Evolutionary conservation across 1,284 basidiomycete species (phyloP).

Genomic region (Cryptococcus maquisensis): DNA sequence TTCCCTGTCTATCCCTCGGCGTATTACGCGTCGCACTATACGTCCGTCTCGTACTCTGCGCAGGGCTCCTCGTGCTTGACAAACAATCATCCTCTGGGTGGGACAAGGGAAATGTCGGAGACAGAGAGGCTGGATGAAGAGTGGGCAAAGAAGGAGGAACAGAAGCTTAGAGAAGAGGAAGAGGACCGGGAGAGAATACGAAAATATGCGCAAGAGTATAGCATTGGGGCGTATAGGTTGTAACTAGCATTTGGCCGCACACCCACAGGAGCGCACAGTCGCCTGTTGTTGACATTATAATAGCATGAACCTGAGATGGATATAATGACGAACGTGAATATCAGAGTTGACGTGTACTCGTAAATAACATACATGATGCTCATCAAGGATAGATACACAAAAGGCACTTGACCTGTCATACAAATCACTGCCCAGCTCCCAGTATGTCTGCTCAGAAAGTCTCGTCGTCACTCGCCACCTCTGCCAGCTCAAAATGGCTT

Average conservation of each 20-base stretch:
- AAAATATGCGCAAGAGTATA: background rate
- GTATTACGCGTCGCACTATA: background rate
- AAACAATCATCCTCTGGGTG: background rate
- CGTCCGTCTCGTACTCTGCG: background rate
- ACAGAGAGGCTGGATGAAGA: background rate
- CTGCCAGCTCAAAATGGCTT: constrained; percentile 28
- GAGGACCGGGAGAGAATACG: background rate
- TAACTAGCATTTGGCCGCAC: no score
- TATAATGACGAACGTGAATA: no score
- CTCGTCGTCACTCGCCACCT: constrained; percentile 17
- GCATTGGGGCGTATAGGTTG: no score
- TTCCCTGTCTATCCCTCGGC: background rate
- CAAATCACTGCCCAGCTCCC: background rate
- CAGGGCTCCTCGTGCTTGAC: background rate
- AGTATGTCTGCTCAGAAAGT: constrained; percentile 1
- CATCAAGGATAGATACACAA: no score
- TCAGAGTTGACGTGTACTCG: no score
- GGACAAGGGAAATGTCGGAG: background rate
- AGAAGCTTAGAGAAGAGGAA: background rate
- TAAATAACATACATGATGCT: no score
- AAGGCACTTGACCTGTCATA: background rate
- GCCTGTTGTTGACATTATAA: no score
- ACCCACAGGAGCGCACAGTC: no score
- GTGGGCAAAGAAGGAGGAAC: background rate
- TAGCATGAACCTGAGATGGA: no score